Evolutionary conservation across 2,329 filamentous ascomycete genomes (phyloP).

Genomic region (Exophiala phaeomuriformis): DNA sequence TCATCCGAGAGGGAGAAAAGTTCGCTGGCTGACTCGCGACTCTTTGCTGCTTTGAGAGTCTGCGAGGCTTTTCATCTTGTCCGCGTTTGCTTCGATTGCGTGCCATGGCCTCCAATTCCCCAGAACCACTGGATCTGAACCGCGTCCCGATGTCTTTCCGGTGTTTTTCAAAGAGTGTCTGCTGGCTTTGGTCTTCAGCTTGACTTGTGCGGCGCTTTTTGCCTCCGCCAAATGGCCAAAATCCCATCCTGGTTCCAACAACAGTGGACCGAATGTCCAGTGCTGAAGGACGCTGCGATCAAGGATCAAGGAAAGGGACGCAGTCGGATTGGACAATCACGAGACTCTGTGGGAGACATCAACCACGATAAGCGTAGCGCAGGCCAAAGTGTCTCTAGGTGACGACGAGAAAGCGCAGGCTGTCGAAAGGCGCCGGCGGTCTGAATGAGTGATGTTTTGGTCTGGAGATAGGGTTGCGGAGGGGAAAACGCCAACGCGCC

Average conservation of each 20-base stretch:
- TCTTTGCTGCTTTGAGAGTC: constrained; percentile 19
- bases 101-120: constrained; percentile 17
- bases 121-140: constrained; percentile 1
- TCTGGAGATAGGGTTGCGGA: constrained; percentile 9
- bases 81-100: constrained; percentile 7
- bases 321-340: constrained; percentile 12
- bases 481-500: constrained; percentile 7
- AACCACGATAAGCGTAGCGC: constrained; percentile 11
- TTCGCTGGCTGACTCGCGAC: constrained; percentile 12
- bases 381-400: background rate
- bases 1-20: constrained; percentile 9
- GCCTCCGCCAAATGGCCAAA: constrained; percentile 27
- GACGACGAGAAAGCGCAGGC: background rate
- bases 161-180: constrained; percentile 16
- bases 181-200: constrained; percentile 11
- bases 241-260: constrained; percentile 25
- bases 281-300: constrained; percentile 3
- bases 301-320: constrained; percentile 17
- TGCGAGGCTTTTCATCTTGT: constrained; percentile 16
- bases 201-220: constrained; percentile 22
- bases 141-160: background rate
- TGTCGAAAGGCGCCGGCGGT: background rate
- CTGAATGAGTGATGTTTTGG: constrained; percentile 4
- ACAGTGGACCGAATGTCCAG: background rate
- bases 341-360: constrained; percentile 21